Evolutionary conservation across 2,329 filamentous ascomycete species (phyloP), one percentile per base, ranked within the genome.

Genomic region (Bretziella fagacearum): DNA sequence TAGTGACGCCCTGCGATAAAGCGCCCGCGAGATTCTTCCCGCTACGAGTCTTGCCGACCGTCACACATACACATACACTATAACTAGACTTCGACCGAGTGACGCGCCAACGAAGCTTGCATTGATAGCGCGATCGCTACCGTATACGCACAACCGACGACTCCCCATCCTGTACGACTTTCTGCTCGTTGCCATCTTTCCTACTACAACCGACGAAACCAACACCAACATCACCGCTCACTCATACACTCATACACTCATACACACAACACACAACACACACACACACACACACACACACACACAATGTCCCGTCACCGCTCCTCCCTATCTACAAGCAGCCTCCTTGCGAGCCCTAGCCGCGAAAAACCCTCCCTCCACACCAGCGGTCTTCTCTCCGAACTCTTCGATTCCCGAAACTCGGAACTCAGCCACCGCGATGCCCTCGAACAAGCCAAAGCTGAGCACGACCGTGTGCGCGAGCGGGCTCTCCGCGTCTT

Each of bases 391-490:
- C 73, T 73, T 51, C 66, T 75, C 35, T 69, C 75, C 18, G 70
- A 66, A 20, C 70, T 84, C 23, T 77, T 85, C 50, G 71, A 76
- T 44, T 68, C 73, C 26, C 69, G 73, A 29, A 77, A 82, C 52
- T 73, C 71, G 27, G 77, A 79, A 56, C 65, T 71, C 43, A 68
- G 66, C 47, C 79, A 84, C 57, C 69, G 71, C 49, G 71, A 77
- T 54, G 79, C 80, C 11, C 69, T 89, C 13, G 73, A 72, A 39
- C 71, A 72, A 40, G 79, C 79, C 3, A 74, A 74, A 42, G 67
- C 68, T 11, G 73, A 80, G 56, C 82, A 86, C 58, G 73, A 81
- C 30, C 69, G 73, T 23, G 71, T 89, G 8, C 69, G 70, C 23
- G 62, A 68, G 46, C 61, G 62, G 25, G 71, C 71, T 6, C 58